Percentiles rank a stretch among this genome's conserved stretches.
Evolutionary conservation across 2,329 filamentous ascomycete genomes (phyloP).

Genomic region (Claviceps sp.): DNA sequence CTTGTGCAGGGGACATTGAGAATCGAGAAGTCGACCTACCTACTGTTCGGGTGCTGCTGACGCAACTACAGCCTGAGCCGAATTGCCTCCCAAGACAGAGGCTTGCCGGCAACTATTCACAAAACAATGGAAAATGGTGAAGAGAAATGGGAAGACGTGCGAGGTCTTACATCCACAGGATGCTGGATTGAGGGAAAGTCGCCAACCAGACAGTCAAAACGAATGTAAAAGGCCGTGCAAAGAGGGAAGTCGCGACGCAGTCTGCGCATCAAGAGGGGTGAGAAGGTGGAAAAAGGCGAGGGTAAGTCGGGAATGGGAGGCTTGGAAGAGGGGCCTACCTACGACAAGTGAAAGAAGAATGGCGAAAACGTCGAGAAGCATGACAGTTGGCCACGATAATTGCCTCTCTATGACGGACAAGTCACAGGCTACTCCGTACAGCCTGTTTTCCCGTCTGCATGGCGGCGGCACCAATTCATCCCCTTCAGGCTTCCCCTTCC

Average conservation of each 20-base stretch:
- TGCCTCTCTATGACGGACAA: background rate
- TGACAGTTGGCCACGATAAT: background rate
- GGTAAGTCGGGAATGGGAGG: background rate
- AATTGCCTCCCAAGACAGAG: background rate
- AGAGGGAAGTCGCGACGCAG: conserved; percentile 7
- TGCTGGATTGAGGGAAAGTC: background rate
- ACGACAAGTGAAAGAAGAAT: background rate
- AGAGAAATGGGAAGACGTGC: background rate
- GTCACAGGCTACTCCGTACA: background rate
- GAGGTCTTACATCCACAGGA: conserved; percentile 3
- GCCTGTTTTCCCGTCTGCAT: background rate
- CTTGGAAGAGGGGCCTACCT: too few relatives aligned
- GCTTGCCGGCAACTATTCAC: conserved; percentile 1
- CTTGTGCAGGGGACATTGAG: background rate
- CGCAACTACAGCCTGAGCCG: background rate
- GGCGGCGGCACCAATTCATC: background rate
- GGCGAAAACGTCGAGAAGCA: background rate
- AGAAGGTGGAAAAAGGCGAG: background rate
- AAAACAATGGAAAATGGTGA: background rate
- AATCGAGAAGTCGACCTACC: background rate
- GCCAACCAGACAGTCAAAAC: conserved; percentile 4
- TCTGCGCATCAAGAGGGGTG: background rate
- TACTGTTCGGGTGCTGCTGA: background rate
- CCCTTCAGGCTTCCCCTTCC: background rate
- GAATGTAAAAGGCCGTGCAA: background rate